Conservation (phyloP, 1,139 yeast genomes). For the Candida mesenterica region DNA sequence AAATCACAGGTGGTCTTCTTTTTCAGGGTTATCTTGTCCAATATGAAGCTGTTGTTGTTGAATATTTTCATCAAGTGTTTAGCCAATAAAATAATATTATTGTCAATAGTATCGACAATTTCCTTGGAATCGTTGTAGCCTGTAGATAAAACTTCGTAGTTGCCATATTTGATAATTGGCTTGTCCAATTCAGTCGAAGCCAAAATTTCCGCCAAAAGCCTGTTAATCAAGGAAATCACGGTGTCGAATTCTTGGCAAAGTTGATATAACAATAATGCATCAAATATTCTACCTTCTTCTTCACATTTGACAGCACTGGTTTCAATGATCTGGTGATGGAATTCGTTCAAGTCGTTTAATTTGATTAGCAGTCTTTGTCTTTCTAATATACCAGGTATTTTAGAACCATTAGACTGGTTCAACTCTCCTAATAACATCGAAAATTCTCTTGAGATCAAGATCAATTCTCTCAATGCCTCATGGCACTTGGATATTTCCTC, state of each 20-base stretch:
- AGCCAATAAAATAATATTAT: constrained; percentile 55
- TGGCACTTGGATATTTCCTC: constrained; percentile 62
- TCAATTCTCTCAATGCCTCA: constrained; percentile 79
- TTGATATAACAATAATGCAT: constrained; percentile 83
- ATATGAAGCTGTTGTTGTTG: constrained; percentile 50
- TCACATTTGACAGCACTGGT: constrained; percentile 85
- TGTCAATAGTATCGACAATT: constrained; percentile 34
- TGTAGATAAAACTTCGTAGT: constrained; percentile 29
- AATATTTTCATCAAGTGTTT: constrained; percentile 55
- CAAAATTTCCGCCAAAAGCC: constrained; percentile 75
- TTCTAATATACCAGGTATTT: constrained; percentile 84
- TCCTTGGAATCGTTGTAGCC: constrained; percentile 15
- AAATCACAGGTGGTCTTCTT: constrained; percentile 63
- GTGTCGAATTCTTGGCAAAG: constrained; percentile 85
- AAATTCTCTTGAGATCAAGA: constrained; percentile 84
- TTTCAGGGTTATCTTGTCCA: constrained; percentile 41
- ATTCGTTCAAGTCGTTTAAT: constrained; percentile 52
- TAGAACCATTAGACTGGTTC: constrained; percentile 61
- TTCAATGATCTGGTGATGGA: constrained; percentile 63
- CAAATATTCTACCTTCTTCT: constrained; percentile 87
- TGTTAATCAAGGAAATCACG: constrained; percentile 75
- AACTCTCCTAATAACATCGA: constrained; percentile 77
- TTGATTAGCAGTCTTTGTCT: constrained; percentile 67
- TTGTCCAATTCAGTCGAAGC: constrained; percentile 71
- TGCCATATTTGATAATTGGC: constrained; percentile 46